Conservation (phyloP, 768 basidiomycete genomes). For the Cystoderma amianthinum region DNA sequence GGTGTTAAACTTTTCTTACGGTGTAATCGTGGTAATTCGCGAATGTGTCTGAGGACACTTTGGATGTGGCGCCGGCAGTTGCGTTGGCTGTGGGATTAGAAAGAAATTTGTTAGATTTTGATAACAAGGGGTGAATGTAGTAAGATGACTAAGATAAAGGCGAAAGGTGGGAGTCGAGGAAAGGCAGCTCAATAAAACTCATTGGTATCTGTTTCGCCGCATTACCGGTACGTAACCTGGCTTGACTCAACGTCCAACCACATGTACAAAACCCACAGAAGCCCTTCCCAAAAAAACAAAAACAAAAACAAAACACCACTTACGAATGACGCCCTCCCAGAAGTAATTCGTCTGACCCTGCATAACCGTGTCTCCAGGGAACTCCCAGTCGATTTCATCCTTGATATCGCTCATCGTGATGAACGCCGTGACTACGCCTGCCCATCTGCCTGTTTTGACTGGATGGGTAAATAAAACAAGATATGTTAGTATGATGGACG, state of each 20-base stretch:
- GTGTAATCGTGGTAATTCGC: slow-evolving; percentile 71
- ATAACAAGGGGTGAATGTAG: too few species aligned
- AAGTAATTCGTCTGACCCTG: slow-evolving; percentile 76
- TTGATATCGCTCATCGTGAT: slow-evolving; percentile 82
- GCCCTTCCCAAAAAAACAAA: too few species aligned
- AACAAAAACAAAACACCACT: too few species aligned
- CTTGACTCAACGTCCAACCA: too few species aligned
- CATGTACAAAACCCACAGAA: too few species aligned
- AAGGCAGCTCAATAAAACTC: too few species aligned
- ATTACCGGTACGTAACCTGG: too few species aligned
- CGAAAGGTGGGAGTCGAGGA: too few species aligned
- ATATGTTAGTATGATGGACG: not conserved
- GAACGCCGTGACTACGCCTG: slow-evolving; percentile 77
- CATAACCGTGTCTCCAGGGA: slow-evolving; percentile 55
- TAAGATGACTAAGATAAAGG: slow-evolving; percentile 2
- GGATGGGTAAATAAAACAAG: slow-evolving; percentile 2
- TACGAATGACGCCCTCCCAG: slow-evolving; percentile 69
- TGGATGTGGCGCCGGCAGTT: slow-evolving; percentile 42
- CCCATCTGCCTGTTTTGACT: slow-evolving; percentile 80
- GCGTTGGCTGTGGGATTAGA: slow-evolving; percentile 26
- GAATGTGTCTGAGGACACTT: slow-evolving; percentile 55
- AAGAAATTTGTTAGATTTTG: not conserved
- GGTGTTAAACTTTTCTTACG: slow-evolving; percentile 29
- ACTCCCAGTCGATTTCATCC: slow-evolving; percentile 88
- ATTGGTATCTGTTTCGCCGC: too few species aligned